Evolutionary conservation across 331 rosid species (phyloP), one percentile per base, ranked within the genome.

Genomic region (Malus hybrid): DNA sequence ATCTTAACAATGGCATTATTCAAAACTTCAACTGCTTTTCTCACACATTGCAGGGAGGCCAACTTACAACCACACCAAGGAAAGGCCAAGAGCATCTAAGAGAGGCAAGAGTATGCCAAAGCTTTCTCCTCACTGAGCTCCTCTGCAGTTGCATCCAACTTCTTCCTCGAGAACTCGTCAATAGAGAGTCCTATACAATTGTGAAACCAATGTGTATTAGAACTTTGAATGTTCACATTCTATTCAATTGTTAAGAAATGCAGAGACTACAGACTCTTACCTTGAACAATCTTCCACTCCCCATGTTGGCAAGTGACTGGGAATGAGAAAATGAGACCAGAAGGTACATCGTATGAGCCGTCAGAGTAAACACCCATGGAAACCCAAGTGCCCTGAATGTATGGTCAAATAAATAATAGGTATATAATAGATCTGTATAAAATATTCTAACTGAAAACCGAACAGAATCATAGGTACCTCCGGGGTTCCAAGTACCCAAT

Each of bases 281-380:
- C 98, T 85, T 89, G 91, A 72, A 90, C 98, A 36, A 93, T 89
- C 76, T 79, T 84, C 98, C 98, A 90, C 75, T 93, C 97, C 29
- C 98, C 98, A 68, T 82, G 79, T 75, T 76, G 56, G 78, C 88
- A 82, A 75, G 93, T 90, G 56, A 93, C 96, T 0, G 98, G 98
- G 88, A 93, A 93, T 18, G 98, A 93, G 57, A 86, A 93, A 70
- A 93, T 89, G 22, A 93, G 89, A 74, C 98, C 98, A 82, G 97
- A 87, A 7, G 98, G 98, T n/a, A 93, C 95, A 76, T 89, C 80
- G 90, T 89, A 90, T 6, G 96, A 93, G 71, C 96, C 93, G 81
- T 90, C 98, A 58, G 98, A 90, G 79, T 93, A 93, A 46, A 93
- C 95, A 73, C 98, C 96, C 95, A 90, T 90, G 76, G 98, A 93